Evolutionary conservation across 1,284 basidiomycete species (phyloP), one percentile per base, ranked within the genome.

Genomic region (Sparassis latifolia): DNA sequence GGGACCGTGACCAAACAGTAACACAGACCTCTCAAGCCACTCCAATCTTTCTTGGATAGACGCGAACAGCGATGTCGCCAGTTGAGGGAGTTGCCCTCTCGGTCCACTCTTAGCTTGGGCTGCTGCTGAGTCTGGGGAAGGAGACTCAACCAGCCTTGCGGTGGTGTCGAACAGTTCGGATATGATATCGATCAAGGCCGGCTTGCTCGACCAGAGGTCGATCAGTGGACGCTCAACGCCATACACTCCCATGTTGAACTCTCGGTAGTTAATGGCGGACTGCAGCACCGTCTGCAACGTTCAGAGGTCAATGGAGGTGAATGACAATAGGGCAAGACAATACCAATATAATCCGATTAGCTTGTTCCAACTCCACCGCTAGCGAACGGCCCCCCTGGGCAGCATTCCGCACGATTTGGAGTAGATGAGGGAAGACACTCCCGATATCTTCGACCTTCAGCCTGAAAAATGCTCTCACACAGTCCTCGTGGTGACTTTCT

Each of bases 401-500:
- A 5, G 74, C 69, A 47, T 70, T 64, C 45, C 67, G 67, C 20
- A 75, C 69, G 37, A 77, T 66, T 44, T 77, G 75, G 39, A 72
- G 65, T 44, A 84, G 73, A 56, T 79, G 78, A 28, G 76, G 75
- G 31, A 86, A 61, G 2, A 89, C 57, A 33, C 67, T 67, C 2
- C 80, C 84, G 2, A 89, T 66, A 47, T 86, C 79, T 10, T 63
- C 66, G 4, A 92, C 80, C 54, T 84, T 77, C 30, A 77, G 71
- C 42, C 89, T 78, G 78, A 98, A 97, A 71, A 98, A 97, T 5
- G 82, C 74, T 32, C 95, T 80, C 54, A 93, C 80, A 30, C 84
- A 70, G 62, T 97, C 94, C 60, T 91, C 86, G 54, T 80, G 82
- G 41, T 77, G 67, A 1, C 67, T 73, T 55, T 82, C 76, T n/a